These are phyloP conservation scores for Kodamaea plutei DNA, from an alignment of 1,139 yeast species.

Conservation along the genomic window DNA sequence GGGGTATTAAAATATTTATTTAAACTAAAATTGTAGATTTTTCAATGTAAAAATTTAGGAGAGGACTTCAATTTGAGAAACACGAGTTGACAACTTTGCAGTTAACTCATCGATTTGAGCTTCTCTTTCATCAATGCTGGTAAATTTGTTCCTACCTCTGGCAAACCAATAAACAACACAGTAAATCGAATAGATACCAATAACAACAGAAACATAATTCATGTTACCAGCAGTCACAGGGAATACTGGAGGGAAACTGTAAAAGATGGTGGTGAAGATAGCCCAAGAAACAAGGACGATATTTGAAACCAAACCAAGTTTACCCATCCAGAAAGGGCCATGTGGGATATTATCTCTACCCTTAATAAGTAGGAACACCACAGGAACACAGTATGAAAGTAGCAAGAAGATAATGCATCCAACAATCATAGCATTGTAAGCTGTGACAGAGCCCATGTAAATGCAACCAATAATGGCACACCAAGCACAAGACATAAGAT, in stretches of 20 bases:
- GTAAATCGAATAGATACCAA: slow-evolving; percentile 30
- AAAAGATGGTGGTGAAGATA: slow-evolving; percentile 37
- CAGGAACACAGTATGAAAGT: slow-evolving; percentile 34
- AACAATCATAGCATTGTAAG: slow-evolving; percentile 38
- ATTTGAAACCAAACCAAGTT: slow-evolving; percentile 20
- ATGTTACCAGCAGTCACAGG: slow-evolving; percentile 42
- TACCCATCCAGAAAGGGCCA: slow-evolving; percentile 50
- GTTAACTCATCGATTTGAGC: slow-evolving; percentile 22
- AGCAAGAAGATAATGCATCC: slow-evolving; percentile 36
- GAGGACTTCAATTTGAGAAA: slow-evolving; percentile 23
- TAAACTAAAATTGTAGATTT: too few species aligned
- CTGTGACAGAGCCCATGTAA: slow-evolving; percentile 41
- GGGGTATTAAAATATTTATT: too few species aligned
- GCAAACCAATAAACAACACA: slow-evolving; percentile 35
- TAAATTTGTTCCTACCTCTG: slow-evolving; percentile 34
- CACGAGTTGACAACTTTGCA: slow-evolving; percentile 24
- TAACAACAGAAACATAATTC: slow-evolving; percentile 44
- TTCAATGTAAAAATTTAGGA: too few species aligned
- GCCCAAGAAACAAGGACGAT: slow-evolving; percentile 35
- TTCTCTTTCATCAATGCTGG: slow-evolving; percentile 24
- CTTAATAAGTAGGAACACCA: slow-evolving; percentile 25
- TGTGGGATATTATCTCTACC: slow-evolving; percentile 35
- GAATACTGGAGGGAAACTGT: slow-evolving; percentile 42
- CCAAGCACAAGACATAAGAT: slow-evolving; percentile 33
- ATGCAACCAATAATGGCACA: slow-evolving; percentile 36